Evolutionary conservation across 805 yeast genomes (phyloP), one percentile per base, ranked within the genome.

Genomic region (Metschnikowia picachoensis): DNA sequence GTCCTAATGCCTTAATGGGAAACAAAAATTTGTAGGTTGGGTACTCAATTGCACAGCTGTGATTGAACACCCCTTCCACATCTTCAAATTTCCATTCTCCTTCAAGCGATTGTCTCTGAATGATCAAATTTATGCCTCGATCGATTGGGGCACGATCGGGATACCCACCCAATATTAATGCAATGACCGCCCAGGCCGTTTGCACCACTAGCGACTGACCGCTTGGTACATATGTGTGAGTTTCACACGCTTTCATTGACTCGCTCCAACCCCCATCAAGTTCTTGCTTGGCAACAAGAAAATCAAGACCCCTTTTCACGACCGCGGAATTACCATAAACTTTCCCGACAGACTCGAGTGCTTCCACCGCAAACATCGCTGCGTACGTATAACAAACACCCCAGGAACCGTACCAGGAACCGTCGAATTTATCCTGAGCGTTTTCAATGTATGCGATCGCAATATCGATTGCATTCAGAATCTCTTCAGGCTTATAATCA

Each of bases 381-480:
- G 98, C 98, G 65, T 94, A 94, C 0, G 97, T 87, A 61, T 76
- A 90, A 62, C 99, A 94, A 5, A 94, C 83, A 32, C 99, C 99
- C 99, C 99, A 94, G 35, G 89, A 82, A 1, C 99, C 99, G 63
- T 91, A 95, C 98, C 98, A 94, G 12, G 95, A 83, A 0, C 99
- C 99, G 64, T 94, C 96, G 7, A 48, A 37, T 0, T 60, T 58
- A 37, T 73, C 70, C 65, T 94, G 99, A 2, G 79, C 78, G 3
- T 70, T 64, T 41, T 77, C 78, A 37, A 94, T 87, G 58, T 85
- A 94, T 4, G 76, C 64, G 13, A 88, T 75, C 0, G 97, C 98
- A 44, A 80, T 74, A 4, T 78, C 72, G 38, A 94, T 86, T 0
- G 97, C 83, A n/a, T 67, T 49, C 42, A 74, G 68, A 29, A 94